These are phyloP conservation scores for Albatrellus sp. DNA, from an alignment of 1,284 basidiomycete species.

Conservation along the genomic window DNA sequence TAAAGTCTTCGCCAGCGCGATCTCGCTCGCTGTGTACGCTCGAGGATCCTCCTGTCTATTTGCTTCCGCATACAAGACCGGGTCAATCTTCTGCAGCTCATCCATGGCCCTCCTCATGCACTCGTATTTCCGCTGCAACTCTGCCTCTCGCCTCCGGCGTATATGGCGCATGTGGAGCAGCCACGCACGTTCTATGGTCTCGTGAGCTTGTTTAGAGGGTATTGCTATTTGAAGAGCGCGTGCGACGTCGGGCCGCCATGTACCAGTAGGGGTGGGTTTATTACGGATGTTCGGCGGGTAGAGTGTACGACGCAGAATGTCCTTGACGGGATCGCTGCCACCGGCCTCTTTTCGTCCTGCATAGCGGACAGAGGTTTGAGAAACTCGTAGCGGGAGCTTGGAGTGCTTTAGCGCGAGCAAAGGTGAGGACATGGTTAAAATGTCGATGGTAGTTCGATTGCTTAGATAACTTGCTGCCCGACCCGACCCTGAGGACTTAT, in stretches of 20 bases:
- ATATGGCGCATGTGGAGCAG: conserved; percentile 67
- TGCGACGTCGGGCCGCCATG: conserved; percentile 68
- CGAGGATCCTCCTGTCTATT: conserved; percentile 68
- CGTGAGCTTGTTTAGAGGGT: conserved; percentile 79
- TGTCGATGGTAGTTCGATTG: no score
- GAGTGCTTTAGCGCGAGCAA: conserved; percentile 4
- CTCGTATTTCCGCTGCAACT: conserved; percentile 60
- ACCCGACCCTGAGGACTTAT: no score
- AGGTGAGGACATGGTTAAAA: conserved; percentile 9
- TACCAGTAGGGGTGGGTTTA: conserved; percentile 62
- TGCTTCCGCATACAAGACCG: conserved; percentile 59
- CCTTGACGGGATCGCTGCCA: conserved; percentile 46
- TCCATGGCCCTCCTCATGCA: conserved; percentile 75
- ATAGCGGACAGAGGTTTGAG: conserved; percentile 26
- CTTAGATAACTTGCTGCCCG: conserved; percentile 1
- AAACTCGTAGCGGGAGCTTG: conserved; percentile 17
- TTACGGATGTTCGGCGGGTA: conserved; percentile 69
- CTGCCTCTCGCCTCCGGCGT: conserved; percentile 54
- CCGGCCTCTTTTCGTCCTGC: conserved; percentile 12
- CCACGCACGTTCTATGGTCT: conserved; percentile 92
- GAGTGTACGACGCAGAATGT: conserved; percentile 64
- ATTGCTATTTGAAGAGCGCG: conserved; percentile 64
- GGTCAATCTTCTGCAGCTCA: conserved; percentile 57
- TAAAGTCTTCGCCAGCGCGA: conserved; percentile 46
- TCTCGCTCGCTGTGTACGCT: conserved; percentile 43